A percentile compares a stretch with the other conserved stretches of the same genome.
Evolutionary conservation across 352 stramenopile genomes (phyloP).

Genomic region (Phytophthora vignae): DNA sequence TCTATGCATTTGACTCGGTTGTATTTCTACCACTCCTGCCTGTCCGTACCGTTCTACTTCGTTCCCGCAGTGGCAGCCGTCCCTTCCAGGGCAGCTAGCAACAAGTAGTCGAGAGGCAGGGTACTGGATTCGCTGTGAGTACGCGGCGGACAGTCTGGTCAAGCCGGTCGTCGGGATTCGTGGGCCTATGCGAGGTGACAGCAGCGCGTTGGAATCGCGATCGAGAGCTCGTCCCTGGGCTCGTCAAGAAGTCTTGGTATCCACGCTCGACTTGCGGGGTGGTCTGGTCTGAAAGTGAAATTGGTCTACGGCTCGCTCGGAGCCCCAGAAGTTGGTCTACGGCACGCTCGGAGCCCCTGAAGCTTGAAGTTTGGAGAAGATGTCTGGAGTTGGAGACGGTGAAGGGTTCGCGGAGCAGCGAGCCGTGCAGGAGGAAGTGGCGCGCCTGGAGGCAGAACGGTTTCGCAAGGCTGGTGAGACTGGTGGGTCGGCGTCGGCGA

Average conservation of each 20-base stretch:
- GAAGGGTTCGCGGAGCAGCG: neutral
- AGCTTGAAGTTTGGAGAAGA: no score
- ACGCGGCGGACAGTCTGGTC: neutral
- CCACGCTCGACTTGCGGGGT: neutral
- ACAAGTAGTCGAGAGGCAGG: constrained; percentile 2
- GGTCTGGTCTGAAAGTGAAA: neutral
- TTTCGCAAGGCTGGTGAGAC: neutral
- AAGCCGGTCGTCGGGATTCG: neutral
- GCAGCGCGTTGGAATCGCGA: neutral
- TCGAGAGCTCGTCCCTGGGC: neutral
- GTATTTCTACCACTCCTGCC: neutral
- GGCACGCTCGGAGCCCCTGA: neutral
- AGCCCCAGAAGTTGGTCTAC: neutral
- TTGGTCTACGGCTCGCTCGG: neutral
- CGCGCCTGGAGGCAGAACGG: neutral
- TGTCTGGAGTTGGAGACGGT: neutral
- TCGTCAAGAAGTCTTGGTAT: neutral
- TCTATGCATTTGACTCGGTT: neutral
- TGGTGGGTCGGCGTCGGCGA: neutral
- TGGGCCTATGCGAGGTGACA: neutral
- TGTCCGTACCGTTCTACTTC: neutral
- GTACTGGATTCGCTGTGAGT: constrained; percentile 3
- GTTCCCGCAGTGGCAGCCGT: neutral
- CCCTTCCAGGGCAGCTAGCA: neutral
- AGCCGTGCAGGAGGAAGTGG: neutral